These are phyloP conservation scores for Fusarium sp. DNA, from an alignment of 2,329 filamentous ascomycete genomes.

Conservation along the genomic window DNA sequence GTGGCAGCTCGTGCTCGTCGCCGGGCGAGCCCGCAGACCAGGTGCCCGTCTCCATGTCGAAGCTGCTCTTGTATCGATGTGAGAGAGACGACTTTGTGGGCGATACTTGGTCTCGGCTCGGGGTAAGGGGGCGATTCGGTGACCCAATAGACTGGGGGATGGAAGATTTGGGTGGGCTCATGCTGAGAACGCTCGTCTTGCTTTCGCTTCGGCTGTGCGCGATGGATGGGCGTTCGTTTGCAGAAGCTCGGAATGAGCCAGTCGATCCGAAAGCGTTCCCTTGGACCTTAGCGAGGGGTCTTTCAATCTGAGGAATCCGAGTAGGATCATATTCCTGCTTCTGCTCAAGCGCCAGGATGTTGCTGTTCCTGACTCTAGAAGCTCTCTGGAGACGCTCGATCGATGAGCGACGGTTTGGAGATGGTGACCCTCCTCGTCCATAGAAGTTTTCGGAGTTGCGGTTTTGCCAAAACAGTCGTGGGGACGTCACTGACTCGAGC, in stretches of 20 bases:
- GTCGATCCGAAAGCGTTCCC: constrained; percentile 72
- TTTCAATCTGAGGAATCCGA: constrained; percentile 77
- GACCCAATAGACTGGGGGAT: constrained; percentile 48
- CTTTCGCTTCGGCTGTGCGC: constrained; percentile 60
- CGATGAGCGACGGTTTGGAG: constrained; percentile 81
- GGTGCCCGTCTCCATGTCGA: constrained; percentile 71
- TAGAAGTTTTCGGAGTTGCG: constrained; percentile 77
- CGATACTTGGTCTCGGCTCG: constrained; percentile 75
- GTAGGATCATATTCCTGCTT: constrained; percentile 92
- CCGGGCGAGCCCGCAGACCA: constrained; percentile 72
- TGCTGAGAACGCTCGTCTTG: constrained; percentile 65
- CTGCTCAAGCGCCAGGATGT: constrained; percentile 91
- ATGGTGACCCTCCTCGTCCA: constrained; percentile 67
- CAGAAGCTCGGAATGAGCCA: constrained; percentile 62
- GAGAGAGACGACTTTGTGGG: constrained; percentile 91
- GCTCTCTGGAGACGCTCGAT: constrained; percentile 95
- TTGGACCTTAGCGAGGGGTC: constrained; percentile 79
- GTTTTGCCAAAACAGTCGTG: constrained; percentile 91
- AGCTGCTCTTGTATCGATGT: constrained; percentile 70
- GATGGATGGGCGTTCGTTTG: constrained; percentile 50
- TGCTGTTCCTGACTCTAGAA: constrained; percentile 97
- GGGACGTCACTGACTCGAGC: constrained; percentile 71
- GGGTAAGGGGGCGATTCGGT: constrained; percentile 52
- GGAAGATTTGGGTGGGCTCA: constrained; percentile 61
- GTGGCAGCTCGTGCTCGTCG: constrained; percentile 66